Evolutionary conservation across 192 early-diverging fungal species (phyloP).

Genomic region (Spizellomyces sp.): DNA sequence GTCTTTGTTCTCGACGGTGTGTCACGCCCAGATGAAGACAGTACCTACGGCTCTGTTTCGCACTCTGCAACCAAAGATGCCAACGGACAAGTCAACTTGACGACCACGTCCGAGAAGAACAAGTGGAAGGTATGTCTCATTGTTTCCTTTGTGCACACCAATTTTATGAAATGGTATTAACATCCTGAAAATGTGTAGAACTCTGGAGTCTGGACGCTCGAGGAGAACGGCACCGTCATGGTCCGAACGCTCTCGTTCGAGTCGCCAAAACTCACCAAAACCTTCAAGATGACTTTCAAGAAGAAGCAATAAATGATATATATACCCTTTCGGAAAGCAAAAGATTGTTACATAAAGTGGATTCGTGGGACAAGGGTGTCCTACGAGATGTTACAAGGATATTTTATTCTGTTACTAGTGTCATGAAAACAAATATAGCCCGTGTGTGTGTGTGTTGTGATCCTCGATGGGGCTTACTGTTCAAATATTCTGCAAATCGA

Average conservation of each 20-base stretch:
- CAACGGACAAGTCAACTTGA: constrained; percentile 11
- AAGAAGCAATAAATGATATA: constrained; percentile 28
- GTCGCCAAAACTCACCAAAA: constrained; percentile 34
- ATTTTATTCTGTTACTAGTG: too few relatives aligned
- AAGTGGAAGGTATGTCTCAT: constrained; percentile 22
- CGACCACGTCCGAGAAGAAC: constrained; percentile 23
- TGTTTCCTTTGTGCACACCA: neutral
- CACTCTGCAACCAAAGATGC: constrained; percentile 23
- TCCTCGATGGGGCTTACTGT: too few relatives aligned
- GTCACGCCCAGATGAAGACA: constrained; percentile 21
- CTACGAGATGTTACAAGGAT: too few relatives aligned
- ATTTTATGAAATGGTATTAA: neutral
- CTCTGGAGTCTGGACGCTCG: constrained; percentile 19
- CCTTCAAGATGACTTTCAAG: constrained; percentile 34
- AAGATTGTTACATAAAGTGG: too few relatives aligned
- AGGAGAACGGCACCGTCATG: constrained; percentile 18
- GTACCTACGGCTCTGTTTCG: constrained; percentile 12
- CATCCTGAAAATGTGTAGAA: constrained; percentile 1
- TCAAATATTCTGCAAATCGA: too few relatives aligned
- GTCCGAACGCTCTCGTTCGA: constrained; percentile 23
- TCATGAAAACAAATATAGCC: too few relatives aligned
- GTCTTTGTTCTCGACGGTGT: neutral
- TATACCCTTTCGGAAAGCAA: too few relatives aligned
- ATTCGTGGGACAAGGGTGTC: too few relatives aligned
- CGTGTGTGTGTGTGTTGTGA: too few relatives aligned